Evolutionary conservation across 2,329 filamentous ascomycete species (phyloP), one percentile per base, ranked within the genome.

Genomic region (Alternaria rosae): DNA sequence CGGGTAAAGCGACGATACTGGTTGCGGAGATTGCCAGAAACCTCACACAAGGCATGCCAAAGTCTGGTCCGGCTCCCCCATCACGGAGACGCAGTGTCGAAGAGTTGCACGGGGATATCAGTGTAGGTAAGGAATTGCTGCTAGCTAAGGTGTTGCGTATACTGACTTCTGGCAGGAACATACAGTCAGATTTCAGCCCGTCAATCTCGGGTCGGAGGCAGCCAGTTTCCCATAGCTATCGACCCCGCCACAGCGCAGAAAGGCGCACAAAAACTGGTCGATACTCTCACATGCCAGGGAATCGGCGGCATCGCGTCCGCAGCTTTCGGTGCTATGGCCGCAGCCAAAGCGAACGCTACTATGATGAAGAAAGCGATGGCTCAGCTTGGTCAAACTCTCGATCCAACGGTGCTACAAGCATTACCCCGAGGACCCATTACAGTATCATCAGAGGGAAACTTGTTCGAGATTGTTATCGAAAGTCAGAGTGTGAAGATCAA

Each of bases 241-340:
- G 68, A 72, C 17, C 53, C 66, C 11, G 45, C 54, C 1, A 75
- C 69, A 10, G 56, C 73, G 11, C 66, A 70, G 54, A 13, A 42
- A 5, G 57, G 70, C 6, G 64, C 61, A 4, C 74, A 76, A 53
- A 56, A 58, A 10, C 57, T 59, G 1, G 59, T 70, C 3, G 54
- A 75, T n/a, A 44, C 57, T 2, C 54, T 75, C 1, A 75, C 71
- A 2, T 76, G 74, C 47, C 61, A 70, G 25, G 74, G 74, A 4
- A 59, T 76, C 25, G 74, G 74, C 3, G 74, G 74, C 3, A 32
- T 75, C 17, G 68, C 68, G 9, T 64, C 72, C 3, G 59, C 68
- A 15, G 66, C 47, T 4, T 53, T 73, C 0, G 74, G 71, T 20
- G 30, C 70, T 10, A 68, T 62, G 55, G 66, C 61, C 23, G 62